These are phyloP conservation scores for Mortierella sp. DNA, from an alignment of 371 early-diverging fungal species.

Conservation along the genomic window DNA sequence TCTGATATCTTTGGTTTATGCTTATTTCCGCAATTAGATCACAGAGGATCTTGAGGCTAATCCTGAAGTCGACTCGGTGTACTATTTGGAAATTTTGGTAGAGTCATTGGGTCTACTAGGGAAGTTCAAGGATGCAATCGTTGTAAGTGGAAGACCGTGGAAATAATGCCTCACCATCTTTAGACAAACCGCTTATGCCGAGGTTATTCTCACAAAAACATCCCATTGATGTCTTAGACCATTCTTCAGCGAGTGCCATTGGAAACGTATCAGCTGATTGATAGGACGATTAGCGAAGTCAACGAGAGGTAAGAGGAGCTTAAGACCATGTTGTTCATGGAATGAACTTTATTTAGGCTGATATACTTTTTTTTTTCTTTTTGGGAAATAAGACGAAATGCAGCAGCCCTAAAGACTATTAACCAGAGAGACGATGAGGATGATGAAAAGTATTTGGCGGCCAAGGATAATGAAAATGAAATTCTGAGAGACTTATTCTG, in stretches of 20 bases:
- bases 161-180: neutral
- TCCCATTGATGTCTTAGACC: slow-evolving; percentile 56
- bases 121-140: slow-evolving; percentile 82
- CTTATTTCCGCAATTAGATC: slow-evolving; percentile 60
- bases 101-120: slow-evolving; percentile 85
- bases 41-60: slow-evolving; percentile 80
- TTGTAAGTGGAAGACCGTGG: slow-evolving; percentile 57
- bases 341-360: no score
- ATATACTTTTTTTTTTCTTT: neutral
- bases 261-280: slow-evolving; percentile 90
- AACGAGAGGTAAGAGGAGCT: slow-evolving; percentile 74
- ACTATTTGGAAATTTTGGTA: slow-evolving; percentile 88
- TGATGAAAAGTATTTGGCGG: slow-evolving; percentile 55
- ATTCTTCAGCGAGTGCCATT: slow-evolving; percentile 80
- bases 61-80: slow-evolving; percentile 92
- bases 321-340: neutral
- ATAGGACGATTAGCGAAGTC: slow-evolving; percentile 87
- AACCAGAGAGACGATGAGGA: slow-evolving; percentile 47
- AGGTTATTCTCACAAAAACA: neutral
- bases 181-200: no score
- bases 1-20: neutral
- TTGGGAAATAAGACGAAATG: slow-evolving; percentile 32
- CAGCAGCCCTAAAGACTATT: slow-evolving; percentile 41
- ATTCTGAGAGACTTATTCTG: slow-evolving; percentile 85
- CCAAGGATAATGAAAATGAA: slow-evolving; percentile 68